A percentile compares a stretch with the other conserved stretches of the same genome.
Conservation (phyloP, 2,329 filamentous ascomycete species). For the Diaporthe citrichinensis region DNA sequence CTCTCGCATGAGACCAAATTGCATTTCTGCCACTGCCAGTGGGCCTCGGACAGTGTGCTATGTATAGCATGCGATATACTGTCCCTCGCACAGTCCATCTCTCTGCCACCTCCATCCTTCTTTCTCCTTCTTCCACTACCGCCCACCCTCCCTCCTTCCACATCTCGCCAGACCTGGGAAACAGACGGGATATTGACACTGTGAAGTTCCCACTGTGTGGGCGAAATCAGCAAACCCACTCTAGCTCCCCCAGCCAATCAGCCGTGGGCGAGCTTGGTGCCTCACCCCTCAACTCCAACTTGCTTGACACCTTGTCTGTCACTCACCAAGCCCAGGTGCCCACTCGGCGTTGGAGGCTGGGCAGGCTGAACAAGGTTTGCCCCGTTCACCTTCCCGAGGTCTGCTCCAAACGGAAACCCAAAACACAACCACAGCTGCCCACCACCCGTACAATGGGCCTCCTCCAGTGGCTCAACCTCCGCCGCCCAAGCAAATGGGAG, state of each 20-base stretch:
- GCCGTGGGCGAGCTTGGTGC: not conserved
- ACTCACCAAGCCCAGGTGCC: not conserved
- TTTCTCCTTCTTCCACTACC: too few relatives aligned
- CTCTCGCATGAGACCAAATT: conserved; percentile 15
- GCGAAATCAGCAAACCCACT: not conserved
- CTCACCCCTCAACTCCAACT: not conserved
- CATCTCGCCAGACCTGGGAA: not conserved
- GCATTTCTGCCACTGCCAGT: conserved; percentile 27
- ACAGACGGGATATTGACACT: not conserved
- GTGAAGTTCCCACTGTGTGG: not conserved
- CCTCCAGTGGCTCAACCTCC: conserved; percentile 61
- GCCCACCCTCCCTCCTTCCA: too few relatives aligned
- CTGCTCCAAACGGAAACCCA: conserved; percentile 16
- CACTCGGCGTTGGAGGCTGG: conserved; percentile 5
- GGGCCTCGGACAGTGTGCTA: conserved; percentile 15
- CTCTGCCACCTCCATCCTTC: not conserved
- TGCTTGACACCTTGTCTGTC: not conserved
- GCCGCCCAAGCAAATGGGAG: conserved; percentile 63
- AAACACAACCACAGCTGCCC: not conserved
- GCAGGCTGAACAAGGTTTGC: conserved; percentile 18
- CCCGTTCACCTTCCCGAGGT: conserved; percentile 16
- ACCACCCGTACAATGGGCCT: conserved; percentile 58
- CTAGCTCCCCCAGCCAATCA: conserved; percentile 3
- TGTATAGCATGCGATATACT: not conserved
- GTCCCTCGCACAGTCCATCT: not conserved